Conservation (phyloP, 257 asterid species). For the Perilla frutescens region DNA sequence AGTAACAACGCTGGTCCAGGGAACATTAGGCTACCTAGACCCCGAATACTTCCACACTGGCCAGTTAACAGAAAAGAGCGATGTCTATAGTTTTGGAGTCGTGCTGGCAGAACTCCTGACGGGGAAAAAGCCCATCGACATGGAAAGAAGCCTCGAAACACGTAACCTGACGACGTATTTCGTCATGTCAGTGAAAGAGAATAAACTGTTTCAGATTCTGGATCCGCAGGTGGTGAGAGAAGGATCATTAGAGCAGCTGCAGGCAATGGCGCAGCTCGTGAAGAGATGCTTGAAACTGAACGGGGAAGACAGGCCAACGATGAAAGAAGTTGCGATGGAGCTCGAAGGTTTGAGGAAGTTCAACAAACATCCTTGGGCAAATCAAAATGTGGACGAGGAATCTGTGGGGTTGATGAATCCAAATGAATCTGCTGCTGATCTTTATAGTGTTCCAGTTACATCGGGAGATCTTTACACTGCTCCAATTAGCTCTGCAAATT, state of each 20-base stretch:
- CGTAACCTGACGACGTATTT: conserved; percentile 58
- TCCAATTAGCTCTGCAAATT: conserved; percentile 35
- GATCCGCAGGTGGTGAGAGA: conserved; percentile 67
- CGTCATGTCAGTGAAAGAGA: conserved; percentile 49
- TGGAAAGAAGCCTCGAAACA: conserved; percentile 49
- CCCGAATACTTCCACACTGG: conserved; percentile 82
- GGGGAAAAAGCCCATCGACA: conserved; percentile 62
- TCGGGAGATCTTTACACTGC: conserved; percentile 50
- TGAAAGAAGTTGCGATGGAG: conserved; percentile 79
- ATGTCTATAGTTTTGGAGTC: conserved; percentile 80
- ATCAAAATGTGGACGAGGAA: neutral
- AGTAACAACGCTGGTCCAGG: conserved; percentile 77
- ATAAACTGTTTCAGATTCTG: conserved; percentile 53
- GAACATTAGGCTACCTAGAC: conserved; percentile 79
- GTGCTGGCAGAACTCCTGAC: conserved; percentile 73
- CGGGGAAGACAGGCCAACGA: conserved; percentile 71
- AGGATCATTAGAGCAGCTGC: conserved; percentile 65
- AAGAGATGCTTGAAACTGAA: conserved; percentile 56
- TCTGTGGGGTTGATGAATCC: conserved; percentile 15
- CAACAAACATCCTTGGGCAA: conserved; percentile 38
- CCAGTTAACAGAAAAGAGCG: conserved; percentile 73
- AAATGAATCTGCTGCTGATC: neutral
- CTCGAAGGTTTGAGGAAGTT: conserved; percentile 70
- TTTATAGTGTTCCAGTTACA: neutral
- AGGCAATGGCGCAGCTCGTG: conserved; percentile 51